Evolutionary conservation across 768 basidiomycete genomes (phyloP).

Genomic region (Naganishia randhawae): DNA sequence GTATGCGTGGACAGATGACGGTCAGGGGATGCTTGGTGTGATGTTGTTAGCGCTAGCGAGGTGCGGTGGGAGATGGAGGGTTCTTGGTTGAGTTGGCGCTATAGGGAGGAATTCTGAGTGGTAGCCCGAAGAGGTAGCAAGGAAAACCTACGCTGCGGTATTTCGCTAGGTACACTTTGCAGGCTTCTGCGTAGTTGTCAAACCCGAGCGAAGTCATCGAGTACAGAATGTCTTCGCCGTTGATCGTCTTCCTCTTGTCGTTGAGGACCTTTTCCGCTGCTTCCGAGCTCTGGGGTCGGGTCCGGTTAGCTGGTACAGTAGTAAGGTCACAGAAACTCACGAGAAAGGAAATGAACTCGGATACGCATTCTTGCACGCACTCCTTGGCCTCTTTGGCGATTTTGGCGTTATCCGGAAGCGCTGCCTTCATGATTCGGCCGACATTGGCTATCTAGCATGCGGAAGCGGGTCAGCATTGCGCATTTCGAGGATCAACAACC

Average conservation of each 20-base stretch:
- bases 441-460: conserved; percentile 83
- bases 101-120: not conserved
- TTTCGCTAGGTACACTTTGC: conserved; percentile 89
- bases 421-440: conserved; percentile 92
- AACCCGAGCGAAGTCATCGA: conserved; percentile 92
- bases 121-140: not conserved
- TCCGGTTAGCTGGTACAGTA: too few species aligned
- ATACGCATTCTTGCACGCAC: conserved; percentile 96
- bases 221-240: conserved; percentile 92
- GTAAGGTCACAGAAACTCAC: too few species aligned
- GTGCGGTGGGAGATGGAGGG: conserved; percentile 13
- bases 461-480: conserved; percentile 6
- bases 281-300: conserved; percentile 64
- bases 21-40: conserved; percentile 3
- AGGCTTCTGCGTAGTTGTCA: conserved; percentile 86
- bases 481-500: not conserved
- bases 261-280: conserved; percentile 89
- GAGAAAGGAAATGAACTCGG: conserved; percentile 97
- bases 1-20: too few species aligned
- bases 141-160: conserved; percentile 63
- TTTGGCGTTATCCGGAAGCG: conserved; percentile 84
- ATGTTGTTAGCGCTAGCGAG: conserved; percentile 10
- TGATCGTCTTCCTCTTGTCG: conserved; percentile 97
- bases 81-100: conserved; percentile 18
- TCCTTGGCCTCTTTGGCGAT: conserved; percentile 98